Conservation (phyloP, 2,329 filamentous ascomycete genomes). For the Talaromyces sp. region DNA sequence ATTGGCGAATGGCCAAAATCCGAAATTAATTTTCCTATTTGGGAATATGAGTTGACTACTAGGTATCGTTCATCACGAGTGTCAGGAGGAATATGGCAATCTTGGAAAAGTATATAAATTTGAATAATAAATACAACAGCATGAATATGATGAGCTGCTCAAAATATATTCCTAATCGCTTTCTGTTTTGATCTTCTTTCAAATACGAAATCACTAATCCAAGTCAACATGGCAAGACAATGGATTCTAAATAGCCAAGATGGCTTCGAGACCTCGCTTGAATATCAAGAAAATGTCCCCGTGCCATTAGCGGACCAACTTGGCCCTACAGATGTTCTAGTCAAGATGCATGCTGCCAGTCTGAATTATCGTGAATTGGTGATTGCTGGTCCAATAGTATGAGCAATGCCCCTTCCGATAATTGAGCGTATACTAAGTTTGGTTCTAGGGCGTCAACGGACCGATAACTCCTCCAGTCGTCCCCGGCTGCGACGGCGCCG, state of each 20-base stretch:
- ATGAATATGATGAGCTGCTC: not conserved
- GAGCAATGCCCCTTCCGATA: not conserved
- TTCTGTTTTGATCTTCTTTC: not conserved
- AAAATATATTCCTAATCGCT: not conserved
- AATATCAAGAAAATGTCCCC: conserved; percentile 28
- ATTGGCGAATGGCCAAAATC: not conserved
- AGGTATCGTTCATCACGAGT: too few species aligned
- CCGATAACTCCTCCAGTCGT: conserved; percentile 32
- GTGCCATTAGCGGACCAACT: conserved; percentile 1
- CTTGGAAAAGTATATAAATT: too few species aligned
- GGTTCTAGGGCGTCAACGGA: conserved; percentile 8
- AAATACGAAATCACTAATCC: not conserved
- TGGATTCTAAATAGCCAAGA: conserved; percentile 35
- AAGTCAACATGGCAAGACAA: conserved; percentile 29
- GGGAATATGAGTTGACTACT: not conserved
- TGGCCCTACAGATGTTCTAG: conserved; percentile 11
- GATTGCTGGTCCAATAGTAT: conserved; percentile 9
- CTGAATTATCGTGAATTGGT: conserved; percentile 17
- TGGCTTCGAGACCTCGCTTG: conserved; percentile 35
- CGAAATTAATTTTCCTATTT: conserved; percentile 2
- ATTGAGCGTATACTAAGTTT: not conserved
- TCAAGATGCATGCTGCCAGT: conserved; percentile 7
- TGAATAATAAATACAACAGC: not conserved
- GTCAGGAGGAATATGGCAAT: too few species aligned
- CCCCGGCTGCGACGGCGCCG: conserved; percentile 61